Conservation (phyloP, 2,329 filamentous ascomycete species). For the Calonectria fujianensis region DNA sequence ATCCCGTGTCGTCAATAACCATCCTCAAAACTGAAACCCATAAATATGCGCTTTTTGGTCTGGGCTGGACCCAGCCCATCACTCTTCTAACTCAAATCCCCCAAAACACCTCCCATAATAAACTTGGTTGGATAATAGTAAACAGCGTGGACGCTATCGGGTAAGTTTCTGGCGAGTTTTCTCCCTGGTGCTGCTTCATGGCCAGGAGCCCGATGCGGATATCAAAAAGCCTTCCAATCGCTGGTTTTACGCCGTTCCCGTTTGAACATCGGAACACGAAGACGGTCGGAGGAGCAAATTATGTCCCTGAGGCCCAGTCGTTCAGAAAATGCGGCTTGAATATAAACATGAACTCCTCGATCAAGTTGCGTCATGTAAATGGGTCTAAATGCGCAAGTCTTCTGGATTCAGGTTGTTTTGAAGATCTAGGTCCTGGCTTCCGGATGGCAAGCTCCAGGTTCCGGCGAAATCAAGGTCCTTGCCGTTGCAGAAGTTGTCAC, state of each 20-base stretch:
- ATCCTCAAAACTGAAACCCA: slow-evolving; percentile 7
- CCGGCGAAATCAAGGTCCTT: slow-evolving; percentile 53
- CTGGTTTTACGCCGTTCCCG: neutral
- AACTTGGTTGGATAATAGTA: slow-evolving; percentile 4
- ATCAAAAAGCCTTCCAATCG: neutral
- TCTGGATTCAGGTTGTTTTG: slow-evolving; percentile 51
- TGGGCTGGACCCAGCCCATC: neutral
- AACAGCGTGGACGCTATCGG: slow-evolving; percentile 8
- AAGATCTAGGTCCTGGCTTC: slow-evolving; percentile 50
- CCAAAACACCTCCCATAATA: slow-evolving; percentile 18
- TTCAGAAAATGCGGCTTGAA: neutral
- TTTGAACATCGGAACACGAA: neutral
- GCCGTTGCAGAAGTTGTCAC: slow-evolving; percentile 42
- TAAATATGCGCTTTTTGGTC: slow-evolving; percentile 18
- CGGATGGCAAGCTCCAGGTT: slow-evolving; percentile 53
- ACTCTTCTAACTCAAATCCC: slow-evolving; percentile 1
- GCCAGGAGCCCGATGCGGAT: neutral
- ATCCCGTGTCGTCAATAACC: slow-evolving; percentile 4
- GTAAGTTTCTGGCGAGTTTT: neutral
- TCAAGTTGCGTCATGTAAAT: neutral
- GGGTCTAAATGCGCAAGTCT: slow-evolving; percentile 51
- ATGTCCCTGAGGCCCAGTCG: neutral
- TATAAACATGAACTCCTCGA: neutral
- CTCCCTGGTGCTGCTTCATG: neutral
- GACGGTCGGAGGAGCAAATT: neutral